phyloP scores from a whole-genome alignment of 805 yeast species.

The Metschnikowia baotianmanensis region DNA sequence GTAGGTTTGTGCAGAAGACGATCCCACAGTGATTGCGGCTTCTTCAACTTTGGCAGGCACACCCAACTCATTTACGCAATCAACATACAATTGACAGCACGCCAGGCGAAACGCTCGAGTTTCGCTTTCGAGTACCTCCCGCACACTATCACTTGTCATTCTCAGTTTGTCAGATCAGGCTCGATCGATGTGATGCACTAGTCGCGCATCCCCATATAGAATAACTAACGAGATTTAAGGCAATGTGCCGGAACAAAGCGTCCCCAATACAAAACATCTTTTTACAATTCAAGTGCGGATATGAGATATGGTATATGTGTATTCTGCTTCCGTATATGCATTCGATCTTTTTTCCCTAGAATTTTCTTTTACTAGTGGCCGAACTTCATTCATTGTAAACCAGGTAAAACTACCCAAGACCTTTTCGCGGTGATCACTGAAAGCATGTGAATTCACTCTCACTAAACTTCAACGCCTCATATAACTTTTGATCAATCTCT shows the following conservation, averaged over 20 bases:
- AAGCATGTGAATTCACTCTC: constrained; percentile 36
- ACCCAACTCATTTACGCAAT: neutral
- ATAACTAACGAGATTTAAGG: too few species aligned
- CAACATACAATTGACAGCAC: constrained; percentile 10
- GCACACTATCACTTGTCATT: constrained; percentile 12
- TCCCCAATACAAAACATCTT: neutral
- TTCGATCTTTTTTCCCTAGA: too few species aligned
- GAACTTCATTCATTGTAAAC: neutral
- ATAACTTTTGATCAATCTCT: constrained; percentile 30
- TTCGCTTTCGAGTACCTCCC: constrained; percentile 9
- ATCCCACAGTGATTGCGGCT: constrained; percentile 17
- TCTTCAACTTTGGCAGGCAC: constrained; percentile 11
- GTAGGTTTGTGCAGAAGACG: constrained; percentile 18
- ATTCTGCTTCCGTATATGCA: too few species aligned
- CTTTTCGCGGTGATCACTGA: constrained; percentile 10
- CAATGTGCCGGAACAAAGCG: constrained; percentile 1
- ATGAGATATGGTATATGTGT: too few species aligned
- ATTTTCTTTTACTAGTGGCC: neutral
- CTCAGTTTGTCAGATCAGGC: too few species aligned
- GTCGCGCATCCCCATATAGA: neutral
- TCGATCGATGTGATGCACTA: neutral
- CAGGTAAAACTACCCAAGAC: neutral
- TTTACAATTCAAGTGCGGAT: neutral
- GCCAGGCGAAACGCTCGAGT: constrained; percentile 4
- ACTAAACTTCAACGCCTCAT: constrained; percentile 27